These are phyloP conservation scores for Eremomyces bilateralis DNA, from an alignment of 495 filamentous ascomycete genomes.

Conservation along the genomic window DNA sequence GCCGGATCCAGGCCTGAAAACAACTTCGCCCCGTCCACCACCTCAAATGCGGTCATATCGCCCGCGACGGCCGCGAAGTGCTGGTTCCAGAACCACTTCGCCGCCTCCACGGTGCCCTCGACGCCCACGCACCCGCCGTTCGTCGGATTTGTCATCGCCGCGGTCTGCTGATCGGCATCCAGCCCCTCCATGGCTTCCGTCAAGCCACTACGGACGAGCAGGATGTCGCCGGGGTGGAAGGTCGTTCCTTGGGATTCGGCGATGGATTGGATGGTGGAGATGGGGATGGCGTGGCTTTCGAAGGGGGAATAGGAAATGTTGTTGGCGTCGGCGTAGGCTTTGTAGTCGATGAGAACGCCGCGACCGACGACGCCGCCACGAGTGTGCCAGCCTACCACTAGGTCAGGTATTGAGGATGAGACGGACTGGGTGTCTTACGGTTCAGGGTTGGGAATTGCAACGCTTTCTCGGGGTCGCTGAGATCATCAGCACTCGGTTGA, in stretches of 20 bases:
- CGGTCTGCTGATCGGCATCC: conserved; percentile 16
- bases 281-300: conserved; percentile 15
- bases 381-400: conserved; percentile 13
- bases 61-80: conserved; percentile 31
- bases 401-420: background rate
- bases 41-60: conserved; percentile 28
- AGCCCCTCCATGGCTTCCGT: conserved; percentile 18
- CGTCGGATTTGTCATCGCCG: conserved; percentile 5
- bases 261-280: conserved; percentile 14
- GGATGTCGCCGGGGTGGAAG: conserved; percentile 24
- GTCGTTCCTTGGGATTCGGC: conserved; percentile 19
- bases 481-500: conserved; percentile 8
- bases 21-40: too few species aligned
- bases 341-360: conserved; percentile 33
- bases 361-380: conserved; percentile 30
- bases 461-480: conserved; percentile 10
- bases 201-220: conserved; percentile 25
- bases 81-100: conserved; percentile 32
- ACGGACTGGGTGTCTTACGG: conserved; percentile 2
- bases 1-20: too few species aligned
- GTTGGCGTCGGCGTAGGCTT: conserved; percentile 22
- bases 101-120: conserved; percentile 13
- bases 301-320: conserved; percentile 20
- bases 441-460: conserved; percentile 15
- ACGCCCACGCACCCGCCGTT: conserved; percentile 13